phyloP scores from a whole-genome alignment of 2,329 filamentous ascomycete genomes.

The Xylaria sp. region DNA sequence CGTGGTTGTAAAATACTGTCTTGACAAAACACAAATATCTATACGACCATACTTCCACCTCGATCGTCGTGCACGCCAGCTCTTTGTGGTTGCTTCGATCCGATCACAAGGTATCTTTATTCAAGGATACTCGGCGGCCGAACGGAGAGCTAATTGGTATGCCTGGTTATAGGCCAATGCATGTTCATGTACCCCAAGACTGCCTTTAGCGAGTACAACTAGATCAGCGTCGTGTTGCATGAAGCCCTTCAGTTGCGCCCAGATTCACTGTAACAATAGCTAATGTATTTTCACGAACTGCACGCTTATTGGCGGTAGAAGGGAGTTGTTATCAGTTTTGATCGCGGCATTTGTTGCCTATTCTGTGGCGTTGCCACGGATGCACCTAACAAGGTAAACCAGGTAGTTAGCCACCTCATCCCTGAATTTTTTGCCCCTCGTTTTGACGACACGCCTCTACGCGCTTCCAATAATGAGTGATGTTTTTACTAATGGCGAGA shows the following conservation, averaged over 20 bases:
- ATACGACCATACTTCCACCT: not conserved
- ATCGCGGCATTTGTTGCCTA: not conserved
- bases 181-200: not conserved
- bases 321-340: not conserved
- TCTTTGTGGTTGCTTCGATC: not conserved
- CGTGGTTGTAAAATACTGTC: not conserved
- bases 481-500: not conserved
- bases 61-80: not conserved
- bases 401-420: not conserved
- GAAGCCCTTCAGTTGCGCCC: not conserved
- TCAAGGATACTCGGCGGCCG: not conserved
- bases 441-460: not conserved
- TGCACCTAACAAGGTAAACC: not conserved
- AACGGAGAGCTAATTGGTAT: not conserved
- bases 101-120: not conserved
- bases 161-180: not conserved
- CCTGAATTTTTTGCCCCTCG: not conserved
- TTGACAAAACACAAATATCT: not conserved
- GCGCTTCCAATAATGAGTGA: not conserved
- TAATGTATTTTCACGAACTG: not conserved
- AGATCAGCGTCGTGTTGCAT: not conserved
- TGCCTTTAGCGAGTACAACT: not conserved
- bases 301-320: not conserved
- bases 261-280: not conserved
- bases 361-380: not conserved